These are phyloP conservation scores for Rhizopus sp. DNA, from an alignment of 371 early-diverging fungal genomes.

Conservation along the genomic window DNA sequence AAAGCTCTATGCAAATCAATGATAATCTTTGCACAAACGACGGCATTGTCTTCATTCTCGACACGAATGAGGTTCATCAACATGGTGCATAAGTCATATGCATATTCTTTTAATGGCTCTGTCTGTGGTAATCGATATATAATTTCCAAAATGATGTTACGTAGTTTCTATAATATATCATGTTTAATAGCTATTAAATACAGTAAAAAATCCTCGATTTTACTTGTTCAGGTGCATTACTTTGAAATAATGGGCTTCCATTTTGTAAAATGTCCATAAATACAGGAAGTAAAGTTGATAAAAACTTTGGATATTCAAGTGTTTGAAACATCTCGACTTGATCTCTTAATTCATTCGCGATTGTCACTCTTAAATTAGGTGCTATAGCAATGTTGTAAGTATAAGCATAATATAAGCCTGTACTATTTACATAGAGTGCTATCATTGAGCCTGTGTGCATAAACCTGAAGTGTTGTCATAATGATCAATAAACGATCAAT, in stretches of 20 bases:
- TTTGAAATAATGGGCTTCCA: constrained; percentile 78
- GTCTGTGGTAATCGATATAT: constrained; percentile 91
- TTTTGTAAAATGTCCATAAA: constrained; percentile 78
- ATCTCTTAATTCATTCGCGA: constrained; percentile 90
- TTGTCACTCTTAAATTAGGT: constrained; percentile 75
- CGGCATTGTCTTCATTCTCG: constrained; percentile 98
- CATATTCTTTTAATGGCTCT: constrained; percentile 71
- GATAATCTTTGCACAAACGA: constrained; percentile 89
- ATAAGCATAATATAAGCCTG: neutral
- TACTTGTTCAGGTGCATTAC: constrained; percentile 85
- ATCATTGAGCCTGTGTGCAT: constrained; percentile 69
- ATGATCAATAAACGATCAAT: constrained; percentile 1
- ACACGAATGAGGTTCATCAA: constrained; percentile 79
- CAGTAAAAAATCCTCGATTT: neutral
- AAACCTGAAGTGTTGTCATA: constrained; percentile 67
- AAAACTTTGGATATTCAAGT: constrained; percentile 80
- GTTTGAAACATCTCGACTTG: constrained; percentile 88
- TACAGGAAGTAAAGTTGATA: constrained; percentile 80
- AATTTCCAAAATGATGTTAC: constrained; percentile 90
- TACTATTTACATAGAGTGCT: constrained; percentile 50
- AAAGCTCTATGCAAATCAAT: constrained; percentile 92
- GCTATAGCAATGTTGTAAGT: constrained; percentile 17
- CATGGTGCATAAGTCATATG: constrained; percentile 58
- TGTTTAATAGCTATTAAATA: constrained; percentile 2
- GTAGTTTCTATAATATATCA: constrained; percentile 71